Base-by-base conservation (phyloP, 1,284 basidiomycete species). In the Singerocomus inundabilis region DNA sequence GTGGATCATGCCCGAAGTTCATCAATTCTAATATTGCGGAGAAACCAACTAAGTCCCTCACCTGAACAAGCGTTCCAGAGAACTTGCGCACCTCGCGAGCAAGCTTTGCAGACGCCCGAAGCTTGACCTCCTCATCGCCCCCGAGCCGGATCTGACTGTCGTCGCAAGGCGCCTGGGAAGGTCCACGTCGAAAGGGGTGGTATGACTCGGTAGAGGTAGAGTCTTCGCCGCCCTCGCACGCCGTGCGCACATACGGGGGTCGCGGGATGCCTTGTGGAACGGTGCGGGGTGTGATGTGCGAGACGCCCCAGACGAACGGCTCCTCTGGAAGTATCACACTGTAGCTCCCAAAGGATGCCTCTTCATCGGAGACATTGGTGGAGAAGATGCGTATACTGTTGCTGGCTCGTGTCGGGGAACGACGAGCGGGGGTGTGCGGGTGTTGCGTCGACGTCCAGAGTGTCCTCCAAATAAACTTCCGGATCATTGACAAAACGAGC, bases 301-400 rank as follows among this genome's bases (percentile, higher is more conserved):
- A 70, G 15, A 82, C 79, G 10, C 87, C 86, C 64, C 78, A 81
- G 15, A 82, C 70, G 48, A 76, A 82, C 0, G 84, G 83, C 55
- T 88, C 85, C 16, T 74, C 64, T 1, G 86, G 87, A 5, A 88
- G 71, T 47, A 90, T 82, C 28, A 89, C 68, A 40, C 71, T 74
- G 70, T 86, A 89, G 28, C 58, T 56, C 11, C 86, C 85, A 46
- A 80, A 80, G 53, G 76, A 70, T 6, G 31, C 47, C 6, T 48
- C 44, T 38, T 60, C 55, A 6, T 52, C 48, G 8, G 28, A 21
- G n/a, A 43, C n/a, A n/a, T 18, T 21, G 10, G 44, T 41, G 1
- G 52, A 57, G 29, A 62, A 13, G 12, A 35, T 43, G 5, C 56
- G 58, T 10, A 29, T 12, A 34, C 30, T 34, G 31, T 7, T 25